phyloP scores from a whole-genome alignment of 148 eudicot species.

The Selenicereus undatus region DNA sequence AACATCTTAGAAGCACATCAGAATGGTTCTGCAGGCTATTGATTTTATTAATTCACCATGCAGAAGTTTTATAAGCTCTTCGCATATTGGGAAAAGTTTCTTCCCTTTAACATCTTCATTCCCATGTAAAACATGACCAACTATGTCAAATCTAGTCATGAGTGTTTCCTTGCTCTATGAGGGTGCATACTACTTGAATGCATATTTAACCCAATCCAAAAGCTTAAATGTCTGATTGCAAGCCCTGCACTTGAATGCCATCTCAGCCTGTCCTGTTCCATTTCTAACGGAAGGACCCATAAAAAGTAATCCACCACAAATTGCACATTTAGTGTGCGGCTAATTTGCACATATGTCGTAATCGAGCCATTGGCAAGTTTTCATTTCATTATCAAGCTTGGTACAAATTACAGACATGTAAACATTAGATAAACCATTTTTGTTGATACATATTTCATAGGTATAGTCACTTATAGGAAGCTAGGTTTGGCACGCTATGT shows the following conservation, averaged over 20 bases:
- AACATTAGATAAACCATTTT: conserved; percentile 56
- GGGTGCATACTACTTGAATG: conserved; percentile 56
- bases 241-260: conserved; percentile 57
- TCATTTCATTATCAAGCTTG: conserved; percentile 60
- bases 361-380: conserved; percentile 62
- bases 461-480: conserved; percentile 54
- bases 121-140: conserved; percentile 51
- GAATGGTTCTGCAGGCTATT: conserved; percentile 47
- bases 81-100: conserved; percentile 57
- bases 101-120: conserved; percentile 52
- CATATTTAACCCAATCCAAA: conserved; percentile 67
- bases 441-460: conserved; percentile 44
- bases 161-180: conserved; percentile 47
- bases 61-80: conserved; percentile 49
- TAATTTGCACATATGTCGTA: conserved; percentile 64
- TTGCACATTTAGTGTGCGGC: conserved; percentile 66
- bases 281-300: conserved; percentile 46
- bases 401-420: conserved; percentile 61
- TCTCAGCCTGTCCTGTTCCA: conserved; percentile 41
- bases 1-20: conserved; percentile 53
- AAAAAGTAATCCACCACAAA: conserved; percentile 43
- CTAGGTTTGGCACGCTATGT: conserved; percentile 52
- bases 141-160: conserved; percentile 52
- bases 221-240: conserved; percentile 55
- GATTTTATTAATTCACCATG: conserved; percentile 43